These are phyloP conservation scores for Vaccinium corymbosum DNA, from an alignment of 148 eudicot genomes.

Conservation along the genomic window DNA sequence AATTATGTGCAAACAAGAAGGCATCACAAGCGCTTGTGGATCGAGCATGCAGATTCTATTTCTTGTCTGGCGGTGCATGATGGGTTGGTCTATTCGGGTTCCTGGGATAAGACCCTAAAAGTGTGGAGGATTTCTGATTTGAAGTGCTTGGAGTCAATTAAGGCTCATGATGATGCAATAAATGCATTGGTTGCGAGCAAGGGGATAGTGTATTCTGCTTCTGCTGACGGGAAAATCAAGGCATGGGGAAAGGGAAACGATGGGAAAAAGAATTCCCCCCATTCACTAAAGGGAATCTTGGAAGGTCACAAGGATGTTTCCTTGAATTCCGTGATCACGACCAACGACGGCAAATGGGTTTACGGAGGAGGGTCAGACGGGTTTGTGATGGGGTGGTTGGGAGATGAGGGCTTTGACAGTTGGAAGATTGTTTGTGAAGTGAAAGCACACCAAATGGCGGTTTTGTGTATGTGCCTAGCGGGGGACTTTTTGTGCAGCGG, in stretches of 20 bases:
- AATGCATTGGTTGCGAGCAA: constrained; percentile 46
- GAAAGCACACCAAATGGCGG: constrained; percentile 68
- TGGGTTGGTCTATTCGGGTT: constrained; percentile 80
- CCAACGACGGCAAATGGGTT: constrained; percentile 40
- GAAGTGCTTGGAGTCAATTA: constrained; percentile 73
- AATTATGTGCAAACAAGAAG: constrained; percentile 77
- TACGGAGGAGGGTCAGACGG: constrained; percentile 83
- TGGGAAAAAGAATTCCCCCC: constrained; percentile 17
- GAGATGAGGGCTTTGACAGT: constrained; percentile 26
- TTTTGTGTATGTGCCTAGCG: constrained; percentile 60
- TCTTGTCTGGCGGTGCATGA: constrained; percentile 62
- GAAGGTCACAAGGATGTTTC: constrained; percentile 69
- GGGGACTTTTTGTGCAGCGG: constrained; percentile 72
- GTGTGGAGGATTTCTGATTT: constrained; percentile 77
- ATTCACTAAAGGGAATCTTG: constrained; percentile 38
- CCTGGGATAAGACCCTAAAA: constrained; percentile 87
- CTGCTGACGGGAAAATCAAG: constrained; percentile 78
- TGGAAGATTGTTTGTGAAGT: constrained; percentile 60
- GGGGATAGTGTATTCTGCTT: constrained; percentile 58
- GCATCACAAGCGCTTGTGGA: constrained; percentile 79
- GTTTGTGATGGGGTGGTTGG: constrained; percentile 65
- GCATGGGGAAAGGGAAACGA: constrained; percentile 39
- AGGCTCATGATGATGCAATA: constrained; percentile 84
- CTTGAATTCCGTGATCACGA: constrained; percentile 42
- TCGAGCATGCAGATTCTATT: constrained; percentile 77